phyloP scores from a whole-genome alignment of 2,329 filamentous ascomycete species.

The Phialemoniopsis sp. region DNA sequence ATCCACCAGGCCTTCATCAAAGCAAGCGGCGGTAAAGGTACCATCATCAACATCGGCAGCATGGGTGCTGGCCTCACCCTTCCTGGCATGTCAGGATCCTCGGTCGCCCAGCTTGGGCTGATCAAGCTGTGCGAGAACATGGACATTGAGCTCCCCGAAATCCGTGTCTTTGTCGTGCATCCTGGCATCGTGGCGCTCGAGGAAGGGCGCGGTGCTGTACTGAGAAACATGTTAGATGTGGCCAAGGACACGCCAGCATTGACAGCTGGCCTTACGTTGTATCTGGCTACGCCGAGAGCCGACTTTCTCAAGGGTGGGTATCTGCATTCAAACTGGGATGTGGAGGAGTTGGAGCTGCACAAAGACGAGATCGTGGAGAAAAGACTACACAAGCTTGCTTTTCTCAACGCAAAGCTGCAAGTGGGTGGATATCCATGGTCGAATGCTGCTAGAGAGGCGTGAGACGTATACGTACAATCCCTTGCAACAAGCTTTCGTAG shows the following conservation, averaged over 20 bases:
- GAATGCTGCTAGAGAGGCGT: neutral
- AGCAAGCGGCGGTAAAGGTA: conserved; percentile 13
- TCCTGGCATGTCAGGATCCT: conserved; percentile 15
- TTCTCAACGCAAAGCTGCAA: conserved; percentile 7
- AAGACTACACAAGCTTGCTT: conserved; percentile 13
- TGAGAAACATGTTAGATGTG: conserved; percentile 14
- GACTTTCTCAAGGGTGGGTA: conserved; percentile 26
- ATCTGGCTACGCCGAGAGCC: conserved; percentile 19
- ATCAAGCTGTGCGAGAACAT: conserved; percentile 18
- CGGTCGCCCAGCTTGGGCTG: conserved; percentile 12
- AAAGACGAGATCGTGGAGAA: conserved; percentile 18
- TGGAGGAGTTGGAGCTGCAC: conserved; percentile 21
- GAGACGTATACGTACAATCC: no score
- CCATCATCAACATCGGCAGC: conserved; percentile 16
- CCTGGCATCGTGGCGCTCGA: conserved; percentile 18
- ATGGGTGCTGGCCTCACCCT: conserved; percentile 13
- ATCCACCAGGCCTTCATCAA: conserved; percentile 15
- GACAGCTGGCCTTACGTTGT: conserved; percentile 22
- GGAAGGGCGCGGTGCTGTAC: conserved; percentile 10
- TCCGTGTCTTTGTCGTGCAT: conserved; percentile 15
- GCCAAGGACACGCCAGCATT: conserved; percentile 22
- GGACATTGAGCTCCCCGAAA: conserved; percentile 14
- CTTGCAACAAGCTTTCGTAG: no score
- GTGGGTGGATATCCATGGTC: conserved; percentile 6
- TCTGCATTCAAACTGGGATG: conserved; percentile 28